Evolutionary conservation across 2,329 filamentous ascomycete genomes (phyloP).

Genomic region (Tolypocladium guangdongense): DNA sequence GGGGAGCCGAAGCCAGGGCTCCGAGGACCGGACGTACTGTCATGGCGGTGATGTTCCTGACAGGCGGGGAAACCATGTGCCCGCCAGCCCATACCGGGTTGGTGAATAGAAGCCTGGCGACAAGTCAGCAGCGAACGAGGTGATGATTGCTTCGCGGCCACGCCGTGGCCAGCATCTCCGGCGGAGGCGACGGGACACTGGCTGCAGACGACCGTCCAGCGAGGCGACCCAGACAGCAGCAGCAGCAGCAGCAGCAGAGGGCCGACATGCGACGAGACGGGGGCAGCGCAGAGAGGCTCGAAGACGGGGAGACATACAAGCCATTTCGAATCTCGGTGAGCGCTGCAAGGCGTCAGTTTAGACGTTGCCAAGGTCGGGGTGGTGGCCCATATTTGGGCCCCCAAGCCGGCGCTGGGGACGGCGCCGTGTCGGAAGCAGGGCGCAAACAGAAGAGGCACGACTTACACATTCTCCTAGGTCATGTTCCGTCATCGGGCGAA

Average conservation of each 20-base stretch:
- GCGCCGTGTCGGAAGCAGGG: slow-evolving; percentile 1
- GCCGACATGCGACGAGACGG: neutral
- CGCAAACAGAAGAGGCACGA: slow-evolving; percentile 7
- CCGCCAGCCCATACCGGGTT: slow-evolving; percentile 44
- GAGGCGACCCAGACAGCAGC: neutral
- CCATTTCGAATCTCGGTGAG: slow-evolving; percentile 39
- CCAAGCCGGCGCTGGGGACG: neutral
- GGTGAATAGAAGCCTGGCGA: slow-evolving; percentile 44
- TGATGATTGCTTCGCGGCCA: neutral
- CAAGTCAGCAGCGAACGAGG: neutral
- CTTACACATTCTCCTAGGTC: slow-evolving; percentile 33
- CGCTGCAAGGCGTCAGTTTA: slow-evolving; percentile 28
- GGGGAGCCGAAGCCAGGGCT: neutral
- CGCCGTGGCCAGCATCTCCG: neutral
- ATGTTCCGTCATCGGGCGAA: slow-evolving; percentile 23
- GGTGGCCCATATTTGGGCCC: slow-evolving; percentile 4
- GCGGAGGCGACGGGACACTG: neutral
- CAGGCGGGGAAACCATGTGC: slow-evolving; percentile 37
- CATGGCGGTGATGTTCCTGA: slow-evolving; percentile 45
- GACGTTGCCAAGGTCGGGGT: slow-evolving; percentile 11
- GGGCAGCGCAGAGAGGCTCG: neutral
- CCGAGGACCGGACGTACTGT: slow-evolving; percentile 31
- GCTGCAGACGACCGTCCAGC: neutral
- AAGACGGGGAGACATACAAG: slow-evolving; percentile 27
- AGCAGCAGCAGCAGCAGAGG: neutral